phyloP scores from a whole-genome alignment of 352 stramenopile species.

The Globisporangium barbulae region DNA sequence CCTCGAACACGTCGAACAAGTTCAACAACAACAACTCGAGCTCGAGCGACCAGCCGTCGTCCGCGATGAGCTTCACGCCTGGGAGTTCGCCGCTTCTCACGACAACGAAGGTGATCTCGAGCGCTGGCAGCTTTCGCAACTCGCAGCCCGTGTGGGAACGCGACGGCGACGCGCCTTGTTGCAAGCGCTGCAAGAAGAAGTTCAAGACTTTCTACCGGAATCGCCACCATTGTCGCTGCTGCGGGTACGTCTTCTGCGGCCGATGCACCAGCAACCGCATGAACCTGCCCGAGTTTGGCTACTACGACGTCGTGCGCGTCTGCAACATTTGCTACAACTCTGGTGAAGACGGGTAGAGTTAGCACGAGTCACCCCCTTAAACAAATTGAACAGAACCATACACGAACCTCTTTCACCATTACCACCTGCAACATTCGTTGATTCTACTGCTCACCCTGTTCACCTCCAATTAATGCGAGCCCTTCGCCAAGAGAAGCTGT shows the following conservation, averaged over 20 bases:
- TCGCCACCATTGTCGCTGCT: slow-evolving; percentile 81
- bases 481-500: slow-evolving; percentile 29
- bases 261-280: slow-evolving; percentile 81
- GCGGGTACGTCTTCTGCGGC: slow-evolving; percentile 82
- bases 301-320: slow-evolving; percentile 84
- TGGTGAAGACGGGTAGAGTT: slow-evolving; percentile 46
- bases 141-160: slow-evolving; percentile 83
- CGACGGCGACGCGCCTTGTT: slow-evolving; percentile 77
- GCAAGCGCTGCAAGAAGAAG: slow-evolving; percentile 89
- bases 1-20: slow-evolving; percentile 13
- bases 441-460: neutral
- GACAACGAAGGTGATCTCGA: slow-evolving; percentile 63
- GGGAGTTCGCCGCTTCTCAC: slow-evolving; percentile 63
- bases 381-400: neutral
- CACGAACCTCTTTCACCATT: slow-evolving; percentile 2
- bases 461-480: neutral
- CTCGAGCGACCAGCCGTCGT: slow-evolving; percentile 23
- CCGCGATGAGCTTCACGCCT: slow-evolving; percentile 43
- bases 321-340: slow-evolving; percentile 81
- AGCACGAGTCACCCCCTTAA: neutral
- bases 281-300: slow-evolving; percentile 84
- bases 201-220: slow-evolving; percentile 84
- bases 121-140: slow-evolving; percentile 53
- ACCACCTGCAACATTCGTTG: neutral
- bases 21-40: slow-evolving; percentile 11